A percentile compares a stretch with the other conserved stretches of the same genome.
phyloP scores from a whole-genome alignment of 2,329 filamentous ascomycete species.

The Fusarium chaquense region DNA sequence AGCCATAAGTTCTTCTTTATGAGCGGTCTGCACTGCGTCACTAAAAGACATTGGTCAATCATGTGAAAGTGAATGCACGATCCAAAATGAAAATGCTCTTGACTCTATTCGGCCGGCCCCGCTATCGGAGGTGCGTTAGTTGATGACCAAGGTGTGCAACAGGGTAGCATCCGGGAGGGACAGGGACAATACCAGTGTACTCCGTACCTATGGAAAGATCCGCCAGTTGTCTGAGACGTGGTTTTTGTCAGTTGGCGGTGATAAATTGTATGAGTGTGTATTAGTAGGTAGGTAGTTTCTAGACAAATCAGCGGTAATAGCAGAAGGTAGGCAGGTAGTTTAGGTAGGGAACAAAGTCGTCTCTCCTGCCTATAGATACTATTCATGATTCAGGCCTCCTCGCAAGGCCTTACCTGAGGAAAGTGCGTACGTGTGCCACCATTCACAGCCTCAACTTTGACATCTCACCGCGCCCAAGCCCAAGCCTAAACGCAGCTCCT shows the following conservation, averaged over 20 bases:
- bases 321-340: too few species aligned
- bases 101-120: constrained; percentile 28
- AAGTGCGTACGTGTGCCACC: constrained; percentile 27
- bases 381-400: neutral
- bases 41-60: constrained; percentile 6
- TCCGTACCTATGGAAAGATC: constrained; percentile 18
- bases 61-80: constrained; percentile 26
- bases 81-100: constrained; percentile 9
- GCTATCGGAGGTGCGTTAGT: constrained; percentile 27
- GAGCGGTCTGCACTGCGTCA: constrained; percentile 33
- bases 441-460: constrained; percentile 37
- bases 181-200: neutral
- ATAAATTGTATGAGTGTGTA: neutral
- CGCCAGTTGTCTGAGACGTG: constrained; percentile 22
- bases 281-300: too few species aligned
- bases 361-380: neutral
- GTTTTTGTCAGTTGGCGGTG: constrained; percentile 18
- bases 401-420: neutral
- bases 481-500: neutral
- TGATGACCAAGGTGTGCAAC: constrained; percentile 24
- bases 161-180: constrained; percentile 12
- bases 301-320: neutral
- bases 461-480: constrained; percentile 25
- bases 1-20: neutral
- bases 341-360: too few species aligned